phyloP scores from a whole-genome alignment of 768 basidiomycete species.

The Kwoniella heveanensis region DNA sequence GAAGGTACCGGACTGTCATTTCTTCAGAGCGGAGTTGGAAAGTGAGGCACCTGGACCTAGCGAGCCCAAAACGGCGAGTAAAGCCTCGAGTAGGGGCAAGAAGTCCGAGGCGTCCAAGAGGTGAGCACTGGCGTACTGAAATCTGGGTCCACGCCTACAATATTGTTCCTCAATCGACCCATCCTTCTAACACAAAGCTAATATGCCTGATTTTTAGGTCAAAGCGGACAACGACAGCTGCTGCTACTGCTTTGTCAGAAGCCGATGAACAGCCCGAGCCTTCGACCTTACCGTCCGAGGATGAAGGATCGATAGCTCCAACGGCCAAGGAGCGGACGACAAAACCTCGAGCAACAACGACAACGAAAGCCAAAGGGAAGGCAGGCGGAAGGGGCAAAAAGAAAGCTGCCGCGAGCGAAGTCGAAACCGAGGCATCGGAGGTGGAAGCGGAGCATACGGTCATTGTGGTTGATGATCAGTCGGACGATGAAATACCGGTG shows the following conservation, averaged over 20 bases:
- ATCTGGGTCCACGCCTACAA: background rate
- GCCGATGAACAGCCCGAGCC: constrained; percentile 16
- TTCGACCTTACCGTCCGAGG: constrained; percentile 6
- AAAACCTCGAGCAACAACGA: constrained; percentile 22
- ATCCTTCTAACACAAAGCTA: too few relatives aligned
- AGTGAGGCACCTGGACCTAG: background rate
- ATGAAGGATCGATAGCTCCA: constrained; percentile 10
- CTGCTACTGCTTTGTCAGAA: constrained; percentile 12
- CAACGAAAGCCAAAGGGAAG: constrained; percentile 9
- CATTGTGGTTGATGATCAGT: constrained; percentile 1
- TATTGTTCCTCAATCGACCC: too few relatives aligned
- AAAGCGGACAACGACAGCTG: constrained; percentile 27
- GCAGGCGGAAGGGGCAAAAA: constrained; percentile 18
- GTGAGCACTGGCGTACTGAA: constrained; percentile 9
- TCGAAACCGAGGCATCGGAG: constrained; percentile 2
- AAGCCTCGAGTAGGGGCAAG: constrained; percentile 2
- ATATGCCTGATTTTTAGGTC: constrained; percentile 18
- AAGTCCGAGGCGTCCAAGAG: constrained; percentile 25
- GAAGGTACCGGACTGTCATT: constrained; percentile 65
- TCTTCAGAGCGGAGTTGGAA: constrained; percentile 54
- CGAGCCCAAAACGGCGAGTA: background rate
- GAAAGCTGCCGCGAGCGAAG: constrained; percentile 9
- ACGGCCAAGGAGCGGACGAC: constrained; percentile 15
- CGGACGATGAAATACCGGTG: background rate
- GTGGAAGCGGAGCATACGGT: constrained; percentile 10